Base-by-base conservation (phyloP, 164 flowering plant genomes). In the Annona squamosa region DNA sequence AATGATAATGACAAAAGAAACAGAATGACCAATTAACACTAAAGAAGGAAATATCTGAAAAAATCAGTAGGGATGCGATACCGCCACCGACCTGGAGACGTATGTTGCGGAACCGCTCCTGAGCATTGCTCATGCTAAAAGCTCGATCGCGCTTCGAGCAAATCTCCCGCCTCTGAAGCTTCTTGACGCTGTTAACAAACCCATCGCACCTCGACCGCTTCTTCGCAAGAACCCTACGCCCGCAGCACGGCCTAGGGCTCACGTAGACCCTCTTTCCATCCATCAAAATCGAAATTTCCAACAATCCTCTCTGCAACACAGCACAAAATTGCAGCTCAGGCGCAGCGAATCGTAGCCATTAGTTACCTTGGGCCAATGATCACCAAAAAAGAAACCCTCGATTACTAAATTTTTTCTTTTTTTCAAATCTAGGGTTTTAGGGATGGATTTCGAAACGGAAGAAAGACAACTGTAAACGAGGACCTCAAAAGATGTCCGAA, bases 111-210 rank as follows among this genome's bases (percentile, higher is more conserved):
- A 95, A 93, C 26, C 97, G 71, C 65, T 95, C 98, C 72, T 88
- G 98, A 48, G 96, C 92, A 75, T 89, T 85, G 78, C 87, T 89
- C 86, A 86, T 87, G 69, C 89, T 85, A 67, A 93, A 95, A 78
- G 93, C 85, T 1, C 98, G 91, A 70, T 87, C 91, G 3, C 92
- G 83, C 78, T 83, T 88, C n/a, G 94, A 87, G 47, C 85, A 84
- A 59, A 95, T 95, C 87, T 95, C 99, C 16, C 98, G 83, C 63
- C 98, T 77, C 79, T 86, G 96, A 26, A 95, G 88, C 87, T 95
- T 95, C 87, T 86, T 93, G 17, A 93, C 95, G 74, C 95, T 91
- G 82, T 95, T 95, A 5, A 91, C 92, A 48, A 86, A 86, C 61
- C 92, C 97, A 73, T 93, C 95, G 0, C 74, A 79, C 0, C 91